Conservation (phyloP, 1,284 basidiomycete genomes). For the Sanghuangporus sanghuang region DNA sequence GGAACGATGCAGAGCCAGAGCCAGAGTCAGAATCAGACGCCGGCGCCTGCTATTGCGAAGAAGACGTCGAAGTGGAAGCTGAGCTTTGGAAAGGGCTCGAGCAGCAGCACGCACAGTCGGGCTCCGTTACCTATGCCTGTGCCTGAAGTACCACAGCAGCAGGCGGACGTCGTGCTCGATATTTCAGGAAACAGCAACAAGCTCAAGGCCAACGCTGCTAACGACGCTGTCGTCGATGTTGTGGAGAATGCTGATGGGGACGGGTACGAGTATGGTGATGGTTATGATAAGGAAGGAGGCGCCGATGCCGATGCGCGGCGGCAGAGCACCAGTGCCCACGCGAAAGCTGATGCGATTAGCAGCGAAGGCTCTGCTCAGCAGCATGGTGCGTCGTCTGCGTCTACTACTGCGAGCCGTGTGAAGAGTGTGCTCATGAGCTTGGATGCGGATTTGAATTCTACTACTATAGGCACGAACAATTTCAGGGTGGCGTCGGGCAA, state of each 20-base stretch:
- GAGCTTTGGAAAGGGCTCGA: slow-evolving; percentile 55
- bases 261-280: slow-evolving; percentile 18
- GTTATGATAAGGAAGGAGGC: slow-evolving; percentile 10
- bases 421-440: slow-evolving; percentile 66
- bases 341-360: not conserved
- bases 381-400: slow-evolving; percentile 26
- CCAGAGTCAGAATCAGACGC: not conserved
- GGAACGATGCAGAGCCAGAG: too few species aligned
- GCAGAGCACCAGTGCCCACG: not conserved
- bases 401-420: slow-evolving; percentile 60
- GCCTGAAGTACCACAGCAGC: slow-evolving; percentile 39
- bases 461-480: slow-evolving; percentile 59
- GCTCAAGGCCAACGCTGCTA: not conserved
- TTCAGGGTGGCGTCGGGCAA: not conserved
- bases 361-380: slow-evolving; percentile 16
- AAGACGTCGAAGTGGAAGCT: slow-evolving; percentile 80
- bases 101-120: slow-evolving; percentile 19
- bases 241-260: slow-evolving; percentile 19
- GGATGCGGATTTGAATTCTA: slow-evolving; percentile 47
- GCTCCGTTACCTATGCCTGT: slow-evolving; percentile 31
- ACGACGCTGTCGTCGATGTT: not conserved
- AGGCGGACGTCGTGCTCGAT: slow-evolving; percentile 32
- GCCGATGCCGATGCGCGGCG: slow-evolving; percentile 20
- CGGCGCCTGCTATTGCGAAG: slow-evolving; percentile 43
- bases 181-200: not conserved